Conservation (phyloP, 192 early-diverging fungal genomes). For the Coemansia guatemalensis region DNA sequence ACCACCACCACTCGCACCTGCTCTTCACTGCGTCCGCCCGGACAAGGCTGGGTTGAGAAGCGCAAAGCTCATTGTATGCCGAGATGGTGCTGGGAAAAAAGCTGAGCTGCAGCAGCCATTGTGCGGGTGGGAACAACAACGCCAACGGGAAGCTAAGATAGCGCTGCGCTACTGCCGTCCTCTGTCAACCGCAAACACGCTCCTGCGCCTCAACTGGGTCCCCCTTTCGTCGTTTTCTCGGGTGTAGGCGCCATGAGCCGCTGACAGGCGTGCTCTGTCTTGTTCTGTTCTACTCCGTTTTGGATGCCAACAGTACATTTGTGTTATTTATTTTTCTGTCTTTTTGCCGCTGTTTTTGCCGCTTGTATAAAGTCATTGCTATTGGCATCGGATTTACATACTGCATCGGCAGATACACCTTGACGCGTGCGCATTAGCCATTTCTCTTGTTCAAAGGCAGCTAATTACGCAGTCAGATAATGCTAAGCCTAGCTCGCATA, state of each 20-base stretch:
- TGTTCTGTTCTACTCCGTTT: slow-evolving; percentile 4
- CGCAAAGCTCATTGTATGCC: background rate
- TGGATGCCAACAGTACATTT: background rate
- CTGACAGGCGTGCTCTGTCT: background rate
- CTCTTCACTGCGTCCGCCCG: background rate
- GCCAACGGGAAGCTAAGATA: background rate
- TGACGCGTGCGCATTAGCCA: background rate
- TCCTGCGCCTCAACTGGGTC: background rate
- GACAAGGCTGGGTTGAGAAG: too few species aligned
- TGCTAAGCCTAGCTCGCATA: background rate
- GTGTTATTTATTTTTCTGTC: slow-evolving; percentile 9
- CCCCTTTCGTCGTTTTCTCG: background rate
- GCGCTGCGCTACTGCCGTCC: slow-evolving; percentile 11
- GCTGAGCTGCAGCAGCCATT: background rate
- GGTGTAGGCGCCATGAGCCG: background rate
- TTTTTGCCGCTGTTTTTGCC: slow-evolving; percentile 1
- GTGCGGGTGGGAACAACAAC: background rate
- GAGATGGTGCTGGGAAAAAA: background rate
- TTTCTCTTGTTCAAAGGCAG: background rate
- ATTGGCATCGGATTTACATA: background rate
- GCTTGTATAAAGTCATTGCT: background rate
- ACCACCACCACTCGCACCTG: background rate
- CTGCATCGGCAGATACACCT: background rate
- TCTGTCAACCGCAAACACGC: slow-evolving; percentile 27
- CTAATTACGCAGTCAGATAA: background rate